Evolutionary conservation across 225 moss, liverwort and hornwort genomes (phyloP).

Genomic region (Physcomitrellopsis africana): DNA sequence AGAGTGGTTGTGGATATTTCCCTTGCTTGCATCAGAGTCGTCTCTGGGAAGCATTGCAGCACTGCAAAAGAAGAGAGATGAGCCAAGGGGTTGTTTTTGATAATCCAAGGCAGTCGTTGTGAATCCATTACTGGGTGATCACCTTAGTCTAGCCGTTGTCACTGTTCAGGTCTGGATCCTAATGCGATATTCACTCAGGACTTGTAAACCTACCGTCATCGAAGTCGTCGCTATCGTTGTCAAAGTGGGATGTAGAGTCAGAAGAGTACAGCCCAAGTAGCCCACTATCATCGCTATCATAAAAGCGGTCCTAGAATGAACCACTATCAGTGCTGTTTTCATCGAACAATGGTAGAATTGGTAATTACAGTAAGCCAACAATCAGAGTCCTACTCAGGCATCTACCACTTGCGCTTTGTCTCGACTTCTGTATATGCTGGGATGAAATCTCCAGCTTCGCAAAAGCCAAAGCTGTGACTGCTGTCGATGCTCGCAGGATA

Average conservation of each 20-base stretch:
- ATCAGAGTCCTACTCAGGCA: conserved; percentile 10
- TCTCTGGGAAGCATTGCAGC: no score
- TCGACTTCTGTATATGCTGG: background rate
- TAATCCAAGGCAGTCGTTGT: no score
- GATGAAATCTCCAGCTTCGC: background rate
- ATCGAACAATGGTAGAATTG: conserved; percentile 16
- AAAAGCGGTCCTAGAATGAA: conserved; percentile 26
- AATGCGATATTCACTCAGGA: background rate
- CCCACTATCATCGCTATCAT: conserved; percentile 40
- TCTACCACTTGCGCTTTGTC: background rate
- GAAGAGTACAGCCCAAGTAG: conserved; percentile 29
- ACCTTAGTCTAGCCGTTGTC: conserved; percentile 2
- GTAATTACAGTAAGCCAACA: conserved; percentile 3
- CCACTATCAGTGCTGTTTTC: conserved; percentile 31
- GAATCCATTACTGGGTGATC: background rate
- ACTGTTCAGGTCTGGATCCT: conserved; percentile 6
- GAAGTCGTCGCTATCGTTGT: conserved; percentile 31
- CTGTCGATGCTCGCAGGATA: background rate
- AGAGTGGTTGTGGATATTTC: no score
- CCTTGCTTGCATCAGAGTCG: no score
- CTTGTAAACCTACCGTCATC: conserved; percentile 26
- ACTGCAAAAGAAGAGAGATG: no score
- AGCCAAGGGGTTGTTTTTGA: no score
- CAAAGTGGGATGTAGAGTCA: conserved; percentile 24
- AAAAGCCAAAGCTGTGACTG: background rate